These are phyloP conservation scores for Buxus sempervirens DNA, from an alignment of 164 flowering plant species.

Conservation along the genomic window DNA sequence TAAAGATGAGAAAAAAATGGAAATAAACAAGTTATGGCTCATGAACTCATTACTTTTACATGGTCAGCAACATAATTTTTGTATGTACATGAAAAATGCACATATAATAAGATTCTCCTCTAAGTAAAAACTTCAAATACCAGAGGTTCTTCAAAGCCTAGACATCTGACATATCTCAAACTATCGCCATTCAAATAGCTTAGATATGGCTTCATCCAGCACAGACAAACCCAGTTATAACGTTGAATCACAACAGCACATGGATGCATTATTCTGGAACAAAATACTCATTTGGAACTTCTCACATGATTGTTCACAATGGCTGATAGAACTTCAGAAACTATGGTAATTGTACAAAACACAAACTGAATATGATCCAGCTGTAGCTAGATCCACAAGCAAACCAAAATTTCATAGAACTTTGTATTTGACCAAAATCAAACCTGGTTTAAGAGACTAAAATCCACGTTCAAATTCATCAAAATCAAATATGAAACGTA, in stretches of 20 bases:
- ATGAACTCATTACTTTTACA: neutral
- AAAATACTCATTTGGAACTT: neutral
- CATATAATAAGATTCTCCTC: neutral
- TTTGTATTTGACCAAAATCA: too few species aligned
- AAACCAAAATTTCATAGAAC: too few species aligned
- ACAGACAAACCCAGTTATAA: neutral
- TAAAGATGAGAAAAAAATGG: neutral
- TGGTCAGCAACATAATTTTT: neutral
- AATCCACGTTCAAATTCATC: too few species aligned
- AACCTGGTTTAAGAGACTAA: too few species aligned
- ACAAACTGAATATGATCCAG: too few species aligned
- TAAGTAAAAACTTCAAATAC: neutral
- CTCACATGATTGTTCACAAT: too few species aligned
- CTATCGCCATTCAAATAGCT: neutral
- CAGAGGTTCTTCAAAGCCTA: neutral
- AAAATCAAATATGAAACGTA: too few species aligned
- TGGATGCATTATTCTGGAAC: neutral
- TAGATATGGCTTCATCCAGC: neutral
- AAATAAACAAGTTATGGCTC: neutral
- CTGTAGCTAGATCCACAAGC: too few species aligned
- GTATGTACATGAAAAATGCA: neutral
- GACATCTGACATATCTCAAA: neutral
- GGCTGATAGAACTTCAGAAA: too few species aligned
- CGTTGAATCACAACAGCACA: neutral
- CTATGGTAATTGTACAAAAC: too few species aligned